phyloP scores from a whole-genome alignment of 1,139 yeast species.

The Zygosaccharomyces sapae region DNA sequence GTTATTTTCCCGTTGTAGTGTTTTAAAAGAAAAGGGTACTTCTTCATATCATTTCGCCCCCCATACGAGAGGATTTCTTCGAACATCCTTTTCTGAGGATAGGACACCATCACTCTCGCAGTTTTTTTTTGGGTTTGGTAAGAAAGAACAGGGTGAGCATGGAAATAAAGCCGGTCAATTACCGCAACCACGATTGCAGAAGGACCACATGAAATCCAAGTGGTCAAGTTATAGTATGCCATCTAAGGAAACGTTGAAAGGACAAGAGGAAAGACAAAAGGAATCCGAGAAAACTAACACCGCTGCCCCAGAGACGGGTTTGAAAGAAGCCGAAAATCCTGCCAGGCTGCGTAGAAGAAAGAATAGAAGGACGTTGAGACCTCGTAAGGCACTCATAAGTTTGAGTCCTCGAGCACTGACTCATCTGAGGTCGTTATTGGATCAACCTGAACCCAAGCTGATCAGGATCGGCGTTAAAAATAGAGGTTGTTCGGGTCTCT shows the following conservation, averaged over 20 bases:
- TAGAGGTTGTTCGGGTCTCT: constrained; percentile 93
- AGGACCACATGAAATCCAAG: constrained; percentile 13
- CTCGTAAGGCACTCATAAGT: constrained; percentile 84
- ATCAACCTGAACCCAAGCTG: constrained; percentile 82
- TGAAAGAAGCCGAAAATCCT: constrained; percentile 25
- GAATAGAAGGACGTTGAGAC: constrained; percentile 66
- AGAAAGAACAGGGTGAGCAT: constrained; percentile 3
- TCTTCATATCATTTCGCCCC: constrained; percentile 8
- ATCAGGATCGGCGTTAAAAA: constrained; percentile 92
- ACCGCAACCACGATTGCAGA: constrained; percentile 3
- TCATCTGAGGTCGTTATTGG: constrained; percentile 62
- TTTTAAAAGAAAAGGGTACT: constrained; percentile 5
- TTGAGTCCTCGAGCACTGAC: constrained; percentile 67
- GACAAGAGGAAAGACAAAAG: constrained; percentile 15
- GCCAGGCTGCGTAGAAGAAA: constrained; percentile 38
- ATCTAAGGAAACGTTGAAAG: constrained; percentile 20
- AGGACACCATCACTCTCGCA: constrained; percentile 6
- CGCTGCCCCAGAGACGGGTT: not conserved
- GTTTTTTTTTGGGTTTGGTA: constrained; percentile 18
- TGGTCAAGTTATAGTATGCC: constrained; percentile 35
- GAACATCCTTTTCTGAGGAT: constrained; percentile 17
- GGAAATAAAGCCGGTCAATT: constrained; percentile 9
- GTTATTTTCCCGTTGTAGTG: constrained; percentile 9
- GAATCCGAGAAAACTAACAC: constrained; percentile 8
- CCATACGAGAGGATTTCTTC: constrained; percentile 17